Conservation (phyloP, 805 yeast genomes). For the Saturnispora quitensis region DNA sequence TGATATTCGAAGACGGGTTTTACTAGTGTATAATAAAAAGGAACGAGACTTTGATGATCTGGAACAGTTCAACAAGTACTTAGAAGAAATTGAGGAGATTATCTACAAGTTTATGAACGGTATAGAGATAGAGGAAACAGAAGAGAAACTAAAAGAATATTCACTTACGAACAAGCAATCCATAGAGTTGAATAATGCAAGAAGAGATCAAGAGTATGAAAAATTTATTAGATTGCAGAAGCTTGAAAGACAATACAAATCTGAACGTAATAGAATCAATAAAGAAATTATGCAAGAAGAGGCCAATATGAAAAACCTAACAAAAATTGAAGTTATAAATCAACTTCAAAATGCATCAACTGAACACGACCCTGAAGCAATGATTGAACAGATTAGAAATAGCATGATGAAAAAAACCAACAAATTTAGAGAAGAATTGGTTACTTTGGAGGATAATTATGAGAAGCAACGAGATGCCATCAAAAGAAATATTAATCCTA, state of each 20-base stretch:
- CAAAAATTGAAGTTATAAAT: constrained; percentile 49
- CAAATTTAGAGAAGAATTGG: constrained; percentile 52
- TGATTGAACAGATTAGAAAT: constrained; percentile 43
- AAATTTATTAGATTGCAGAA: constrained; percentile 55
- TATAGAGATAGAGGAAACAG: constrained; percentile 60
- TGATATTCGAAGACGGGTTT: constrained; percentile 75
- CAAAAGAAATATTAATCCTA: constrained; percentile 19
- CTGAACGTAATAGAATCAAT: constrained; percentile 59
- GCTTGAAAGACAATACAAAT: constrained; percentile 58
- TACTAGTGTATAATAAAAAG: constrained; percentile 69
- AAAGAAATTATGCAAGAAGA: constrained; percentile 49
- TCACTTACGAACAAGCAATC: constrained; percentile 66
- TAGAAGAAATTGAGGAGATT: constrained; percentile 76
- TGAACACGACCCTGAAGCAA: constrained; percentile 32
- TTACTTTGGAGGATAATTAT: constrained; percentile 27
- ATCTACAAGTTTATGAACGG: constrained; percentile 68
- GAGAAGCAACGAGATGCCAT: constrained; percentile 23
- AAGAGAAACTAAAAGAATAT: constrained; percentile 54
- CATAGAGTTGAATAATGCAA: constrained; percentile 67
- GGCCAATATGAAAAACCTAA: constrained; percentile 31
- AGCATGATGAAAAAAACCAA: constrained; percentile 54
- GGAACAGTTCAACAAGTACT: constrained; percentile 60
- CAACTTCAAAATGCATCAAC: constrained; percentile 32
- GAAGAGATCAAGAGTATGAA: constrained; percentile 62
- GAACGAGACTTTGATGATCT: constrained; percentile 59